Evolutionary conservation across 169 alveolate genomes (phyloP).

Genomic region (Besnoitia besnoiti): DNA sequence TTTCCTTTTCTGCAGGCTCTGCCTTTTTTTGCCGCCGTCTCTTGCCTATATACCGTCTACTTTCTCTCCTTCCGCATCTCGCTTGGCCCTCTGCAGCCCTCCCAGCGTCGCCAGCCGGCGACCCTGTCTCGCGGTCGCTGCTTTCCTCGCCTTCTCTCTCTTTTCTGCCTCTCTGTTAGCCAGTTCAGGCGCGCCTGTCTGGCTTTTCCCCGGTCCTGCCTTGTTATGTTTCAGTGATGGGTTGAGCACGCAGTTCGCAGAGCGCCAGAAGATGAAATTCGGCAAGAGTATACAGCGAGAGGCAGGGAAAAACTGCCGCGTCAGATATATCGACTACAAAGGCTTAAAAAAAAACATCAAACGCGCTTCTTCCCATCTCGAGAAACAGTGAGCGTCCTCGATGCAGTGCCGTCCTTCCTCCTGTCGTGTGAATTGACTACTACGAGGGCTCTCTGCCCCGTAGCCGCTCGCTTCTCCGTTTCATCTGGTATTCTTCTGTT

Average conservation of each 20-base stretch:
- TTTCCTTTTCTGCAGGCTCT: background rate
- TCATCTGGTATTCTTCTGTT: too few species aligned
- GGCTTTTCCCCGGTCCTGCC: background rate
- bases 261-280: conserved; percentile 37
- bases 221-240: background rate
- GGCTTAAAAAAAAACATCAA: conserved; percentile 29
- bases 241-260: background rate
- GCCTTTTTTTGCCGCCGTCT: too few species aligned
- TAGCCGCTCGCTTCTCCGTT: too few species aligned
- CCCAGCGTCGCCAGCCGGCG: background rate
- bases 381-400: conserved; percentile 13
- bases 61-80: too few species aligned
- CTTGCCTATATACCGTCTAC: too few species aligned
- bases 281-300: conserved; percentile 52
- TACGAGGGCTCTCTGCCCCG: too few species aligned
- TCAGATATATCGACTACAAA: conserved; percentile 36
- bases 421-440: too few species aligned
- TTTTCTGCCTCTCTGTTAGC: background rate
- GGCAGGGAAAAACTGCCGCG: conserved; percentile 31
- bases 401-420: too few species aligned
- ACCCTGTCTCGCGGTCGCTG: background rate
- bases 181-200: background rate
- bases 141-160: too few species aligned
- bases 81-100: too few species aligned
- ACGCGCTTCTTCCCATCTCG: conserved; percentile 37